Evolutionary conservation across 805 yeast species (phyloP).

Genomic region (Lachancea quebecensis): DNA sequence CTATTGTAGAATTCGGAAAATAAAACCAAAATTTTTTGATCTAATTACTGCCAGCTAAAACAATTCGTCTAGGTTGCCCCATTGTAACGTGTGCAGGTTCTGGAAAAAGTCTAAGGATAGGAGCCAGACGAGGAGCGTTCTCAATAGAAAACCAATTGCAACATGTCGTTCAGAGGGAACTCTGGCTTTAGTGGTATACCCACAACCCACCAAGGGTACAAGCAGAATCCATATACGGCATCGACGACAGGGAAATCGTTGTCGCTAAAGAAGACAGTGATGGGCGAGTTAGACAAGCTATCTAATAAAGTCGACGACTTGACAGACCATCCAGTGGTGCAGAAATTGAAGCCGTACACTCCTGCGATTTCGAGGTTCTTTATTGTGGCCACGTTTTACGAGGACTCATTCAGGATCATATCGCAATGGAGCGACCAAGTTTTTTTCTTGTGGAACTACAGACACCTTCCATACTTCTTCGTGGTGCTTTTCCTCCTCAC

Average conservation of each 20-base stretch:
- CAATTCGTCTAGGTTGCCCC: no score
- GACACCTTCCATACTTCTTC: slow-evolving; percentile 71
- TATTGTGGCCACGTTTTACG: slow-evolving; percentile 89
- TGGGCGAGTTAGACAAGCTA: slow-evolving; percentile 41
- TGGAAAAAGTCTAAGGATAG: no score
- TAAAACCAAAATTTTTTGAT: no score
- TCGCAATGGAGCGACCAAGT: slow-evolving; percentile 91
- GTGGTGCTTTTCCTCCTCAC: slow-evolving; percentile 61
- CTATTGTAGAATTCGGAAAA: no score
- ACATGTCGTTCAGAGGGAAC: slow-evolving; percentile 23
- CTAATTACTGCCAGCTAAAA: no score
- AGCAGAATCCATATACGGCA: slow-evolving; percentile 9
- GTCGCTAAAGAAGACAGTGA: slow-evolving; percentile 1
- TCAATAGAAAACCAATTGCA: slow-evolving; percentile 1
- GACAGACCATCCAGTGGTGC: slow-evolving; percentile 45
- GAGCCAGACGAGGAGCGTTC: no score
- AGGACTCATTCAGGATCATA: slow-evolving; percentile 76
- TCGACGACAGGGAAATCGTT: background rate
- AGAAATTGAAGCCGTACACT: slow-evolving; percentile 55
- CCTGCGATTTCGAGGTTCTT: slow-evolving; percentile 85
- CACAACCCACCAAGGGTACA: slow-evolving; percentile 12
- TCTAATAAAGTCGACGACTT: slow-evolving; percentile 48
- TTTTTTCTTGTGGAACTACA: slow-evolving; percentile 69
- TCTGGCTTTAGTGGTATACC: slow-evolving; percentile 16
- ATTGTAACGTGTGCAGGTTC: no score